phyloP scores from a whole-genome alignment of 208 protist genomes.

The Wallacemonas rigidus region DNA sequence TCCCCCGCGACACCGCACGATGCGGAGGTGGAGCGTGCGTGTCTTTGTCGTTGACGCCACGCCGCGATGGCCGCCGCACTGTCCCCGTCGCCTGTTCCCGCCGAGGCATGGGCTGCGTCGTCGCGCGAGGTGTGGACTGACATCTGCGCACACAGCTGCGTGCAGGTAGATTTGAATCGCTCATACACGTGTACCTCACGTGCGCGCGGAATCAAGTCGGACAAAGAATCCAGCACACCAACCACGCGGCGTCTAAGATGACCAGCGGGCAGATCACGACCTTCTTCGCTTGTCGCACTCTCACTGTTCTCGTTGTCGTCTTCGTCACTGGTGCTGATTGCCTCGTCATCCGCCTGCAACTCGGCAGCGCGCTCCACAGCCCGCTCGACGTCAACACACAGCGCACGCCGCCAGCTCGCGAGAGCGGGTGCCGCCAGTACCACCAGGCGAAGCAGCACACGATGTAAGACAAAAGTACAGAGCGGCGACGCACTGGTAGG shows the following conservation, averaged over 20 bases:
- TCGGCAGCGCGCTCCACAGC: not conserved
- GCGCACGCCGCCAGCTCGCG: not conserved
- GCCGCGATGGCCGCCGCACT: not conserved
- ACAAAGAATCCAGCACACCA: not conserved
- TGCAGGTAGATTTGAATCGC: not conserved
- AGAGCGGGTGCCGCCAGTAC: conserved; percentile 2
- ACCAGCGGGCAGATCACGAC: not conserved
- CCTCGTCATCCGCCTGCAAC: not conserved
- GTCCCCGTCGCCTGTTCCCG: not conserved
- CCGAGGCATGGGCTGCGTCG: not conserved
- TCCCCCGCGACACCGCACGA: not conserved
- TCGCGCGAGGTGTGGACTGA: not conserved
- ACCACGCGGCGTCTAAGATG: not conserved
- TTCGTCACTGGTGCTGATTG: not conserved
- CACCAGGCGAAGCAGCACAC: not conserved
- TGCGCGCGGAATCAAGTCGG: not conserved
- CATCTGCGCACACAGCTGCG: not conserved
- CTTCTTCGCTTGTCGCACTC: not conserved
- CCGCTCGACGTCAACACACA: conserved; percentile 7
- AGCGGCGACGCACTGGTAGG: conserved; percentile 10
- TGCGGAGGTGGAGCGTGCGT: not conserved
- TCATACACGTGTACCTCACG: conserved; percentile 11
- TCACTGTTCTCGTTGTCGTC: not conserved
- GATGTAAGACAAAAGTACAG: conserved; percentile 21
- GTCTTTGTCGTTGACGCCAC: conserved; percentile 2